A percentile compares a stretch with the other conserved stretches of the same genome.
phyloP scores from a whole-genome alignment of 805 yeast species.

The Hanseniaspora clermontiae region DNA sequence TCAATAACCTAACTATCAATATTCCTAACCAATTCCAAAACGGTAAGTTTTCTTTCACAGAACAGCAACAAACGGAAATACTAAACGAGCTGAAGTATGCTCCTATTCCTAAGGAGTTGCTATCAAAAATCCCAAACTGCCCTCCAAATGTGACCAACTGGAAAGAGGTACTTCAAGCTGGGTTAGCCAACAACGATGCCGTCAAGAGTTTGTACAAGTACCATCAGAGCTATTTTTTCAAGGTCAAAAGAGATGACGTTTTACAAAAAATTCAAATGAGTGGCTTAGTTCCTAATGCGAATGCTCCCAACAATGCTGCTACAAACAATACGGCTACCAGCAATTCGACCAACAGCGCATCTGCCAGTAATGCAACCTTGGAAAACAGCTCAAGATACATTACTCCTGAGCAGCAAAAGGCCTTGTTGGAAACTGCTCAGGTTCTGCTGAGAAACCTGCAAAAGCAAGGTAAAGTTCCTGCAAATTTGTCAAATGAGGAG shows the following conservation, averaged over 20 bases:
- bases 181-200: conserved; percentile 44
- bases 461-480: conserved; percentile 18
- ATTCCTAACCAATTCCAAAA: conserved; percentile 21
- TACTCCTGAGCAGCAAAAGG: conserved; percentile 24
- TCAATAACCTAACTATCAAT: conserved; percentile 20
- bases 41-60: conserved; percentile 23
- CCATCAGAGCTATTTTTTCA: conserved; percentile 31
- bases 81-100: conserved; percentile 42
- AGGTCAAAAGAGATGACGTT: conserved; percentile 1
- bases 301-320: conserved; percentile 16
- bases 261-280: conserved; percentile 18
- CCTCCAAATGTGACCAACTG: conserved; percentile 74
- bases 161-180: conserved; percentile 59
- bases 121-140: conserved; percentile 56
- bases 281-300: conserved; percentile 23
- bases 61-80: conserved; percentile 28
- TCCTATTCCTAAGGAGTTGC: conserved; percentile 59
- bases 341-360: not conserved
- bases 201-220: conserved; percentile 57
- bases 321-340: not conserved
- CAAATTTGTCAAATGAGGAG: conserved; percentile 1
- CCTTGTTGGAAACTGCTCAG: conserved; percentile 14
- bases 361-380: not conserved
- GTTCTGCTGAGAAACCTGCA: conserved; percentile 16
- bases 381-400: conserved; percentile 13